phyloP scores from a whole-genome alignment of 2,329 filamentous ascomycete species.

The Stagonosporopsis chrysanthemi region DNA sequence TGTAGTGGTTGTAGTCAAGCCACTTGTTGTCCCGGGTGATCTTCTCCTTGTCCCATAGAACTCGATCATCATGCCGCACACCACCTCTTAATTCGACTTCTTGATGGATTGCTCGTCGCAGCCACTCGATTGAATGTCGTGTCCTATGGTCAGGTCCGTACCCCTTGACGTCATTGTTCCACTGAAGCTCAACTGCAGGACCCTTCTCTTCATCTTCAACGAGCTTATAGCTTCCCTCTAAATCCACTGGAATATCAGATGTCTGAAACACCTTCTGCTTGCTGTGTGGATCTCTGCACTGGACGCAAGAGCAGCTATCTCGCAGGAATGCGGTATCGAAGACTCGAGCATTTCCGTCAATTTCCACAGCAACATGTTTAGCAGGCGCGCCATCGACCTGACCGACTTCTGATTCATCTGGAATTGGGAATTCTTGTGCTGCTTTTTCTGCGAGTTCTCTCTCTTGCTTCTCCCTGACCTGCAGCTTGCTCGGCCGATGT shows the following conservation, averaged over 20 bases:
- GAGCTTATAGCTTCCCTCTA: slow-evolving; percentile 47
- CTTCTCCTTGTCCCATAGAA: slow-evolving; percentile 57
- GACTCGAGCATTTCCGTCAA: slow-evolving; percentile 39
- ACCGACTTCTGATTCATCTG: slow-evolving; percentile 19
- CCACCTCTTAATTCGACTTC: slow-evolving; percentile 41
- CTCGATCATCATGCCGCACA: slow-evolving; percentile 48
- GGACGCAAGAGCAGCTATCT: slow-evolving; percentile 65
- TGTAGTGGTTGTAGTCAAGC: slow-evolving; percentile 76
- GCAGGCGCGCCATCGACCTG: slow-evolving; percentile 36
- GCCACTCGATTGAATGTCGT: slow-evolving; percentile 46
- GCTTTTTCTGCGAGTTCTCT: slow-evolving; percentile 21
- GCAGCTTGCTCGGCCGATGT: slow-evolving; percentile 29
- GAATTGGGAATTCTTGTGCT: slow-evolving; percentile 16
- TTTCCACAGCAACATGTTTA: slow-evolving; percentile 41
- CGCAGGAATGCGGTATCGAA: slow-evolving; percentile 56
- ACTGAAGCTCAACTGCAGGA: slow-evolving; percentile 63
- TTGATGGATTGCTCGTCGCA: slow-evolving; percentile 40
- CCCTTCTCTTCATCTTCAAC: slow-evolving; percentile 50
- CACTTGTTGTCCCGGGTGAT: slow-evolving; percentile 61
- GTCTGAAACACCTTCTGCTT: slow-evolving; percentile 71
- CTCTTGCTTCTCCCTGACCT: slow-evolving; percentile 29
- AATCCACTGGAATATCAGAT: slow-evolving; percentile 64
- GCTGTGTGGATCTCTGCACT: slow-evolving; percentile 65
- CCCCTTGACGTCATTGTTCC: slow-evolving; percentile 63
- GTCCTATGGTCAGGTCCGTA: slow-evolving; percentile 54